These are phyloP conservation scores for Arabidopsis hybrid DNA, from an alignment of 441 rosid genomes.

Conservation along the genomic window DNA sequence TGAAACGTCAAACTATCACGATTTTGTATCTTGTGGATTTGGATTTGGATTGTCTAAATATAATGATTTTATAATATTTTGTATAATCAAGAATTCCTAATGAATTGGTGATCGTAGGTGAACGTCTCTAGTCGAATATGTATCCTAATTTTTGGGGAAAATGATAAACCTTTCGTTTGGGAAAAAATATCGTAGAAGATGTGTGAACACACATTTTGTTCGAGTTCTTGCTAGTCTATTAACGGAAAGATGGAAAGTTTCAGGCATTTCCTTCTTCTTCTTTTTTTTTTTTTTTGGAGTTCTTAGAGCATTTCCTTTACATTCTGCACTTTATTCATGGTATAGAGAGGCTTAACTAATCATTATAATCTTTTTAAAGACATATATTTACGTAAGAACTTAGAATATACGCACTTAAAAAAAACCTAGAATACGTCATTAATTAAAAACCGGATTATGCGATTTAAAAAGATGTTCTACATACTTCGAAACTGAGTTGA, in stretches of 20 bases:
- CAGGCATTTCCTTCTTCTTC: neutral
- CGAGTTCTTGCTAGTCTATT: neutral
- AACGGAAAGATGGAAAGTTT: neutral
- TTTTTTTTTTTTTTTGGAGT: neutral
- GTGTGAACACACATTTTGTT: neutral
- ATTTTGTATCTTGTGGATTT: neutral
- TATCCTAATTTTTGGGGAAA: too few relatives aligned
- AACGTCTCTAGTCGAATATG: too few relatives aligned
- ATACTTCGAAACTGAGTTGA: slow-evolving; percentile 40
- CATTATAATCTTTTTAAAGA: neutral
- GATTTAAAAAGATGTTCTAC: slow-evolving; percentile 31
- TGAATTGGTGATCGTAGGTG: too few relatives aligned
- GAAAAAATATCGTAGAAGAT: neutral
- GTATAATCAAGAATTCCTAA: too few relatives aligned
- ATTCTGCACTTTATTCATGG: neutral
- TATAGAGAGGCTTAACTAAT: neutral
- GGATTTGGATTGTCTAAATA: neutral
- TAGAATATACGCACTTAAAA: neutral
- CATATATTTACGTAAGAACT: neutral
- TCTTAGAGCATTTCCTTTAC: neutral
- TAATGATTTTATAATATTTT: too few relatives aligned
- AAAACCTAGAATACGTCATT: slow-evolving; percentile 6
- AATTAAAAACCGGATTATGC: slow-evolving; percentile 25
- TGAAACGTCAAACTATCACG: too few relatives aligned
- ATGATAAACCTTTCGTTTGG: too few relatives aligned